phyloP scores from a whole-genome alignment of 805 yeast species.

The Maudiozyma bulderi region DNA sequence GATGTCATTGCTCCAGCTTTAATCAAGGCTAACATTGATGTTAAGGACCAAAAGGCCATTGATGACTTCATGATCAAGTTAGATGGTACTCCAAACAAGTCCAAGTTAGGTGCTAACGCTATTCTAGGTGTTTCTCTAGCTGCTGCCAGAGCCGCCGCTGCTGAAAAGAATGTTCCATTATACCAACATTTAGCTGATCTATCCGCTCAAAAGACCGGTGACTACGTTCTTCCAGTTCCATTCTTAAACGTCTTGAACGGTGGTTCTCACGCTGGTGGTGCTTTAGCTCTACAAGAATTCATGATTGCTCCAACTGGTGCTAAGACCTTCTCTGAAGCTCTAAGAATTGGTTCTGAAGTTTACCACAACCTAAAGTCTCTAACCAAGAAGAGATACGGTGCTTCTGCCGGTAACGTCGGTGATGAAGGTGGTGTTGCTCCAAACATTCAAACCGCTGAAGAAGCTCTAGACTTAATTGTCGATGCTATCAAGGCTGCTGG shows the following conservation, averaged over 20 bases:
- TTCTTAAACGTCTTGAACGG: constrained; percentile 98
- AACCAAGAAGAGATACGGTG: constrained; percentile 93
- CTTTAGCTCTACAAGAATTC: constrained; percentile 97
- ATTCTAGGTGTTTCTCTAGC: constrained; percentile 96
- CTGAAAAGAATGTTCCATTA: constrained; percentile 86
- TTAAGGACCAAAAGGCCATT: constrained; percentile 75
- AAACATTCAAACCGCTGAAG: constrained; percentile 87
- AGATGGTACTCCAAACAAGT: constrained; percentile 96
- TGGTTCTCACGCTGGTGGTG: constrained; percentile 99
- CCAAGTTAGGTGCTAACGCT: constrained; percentile 97
- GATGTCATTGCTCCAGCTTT: constrained; percentile 91
- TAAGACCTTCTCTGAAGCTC: constrained; percentile 82
- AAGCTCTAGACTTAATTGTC: constrained; percentile 91
- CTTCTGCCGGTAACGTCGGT: constrained; percentile 99
- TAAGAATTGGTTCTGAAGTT: constrained; percentile 95
- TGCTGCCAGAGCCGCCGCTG: constrained; percentile 97
- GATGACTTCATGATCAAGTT: constrained; percentile 78
- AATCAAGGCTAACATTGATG: constrained; percentile 68
- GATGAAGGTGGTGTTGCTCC: constrained; percentile 99
- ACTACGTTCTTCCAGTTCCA: constrained; percentile 96
- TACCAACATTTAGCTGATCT: constrained; percentile 84
- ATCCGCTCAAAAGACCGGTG: constrained; percentile 57
- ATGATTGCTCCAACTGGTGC: constrained; percentile 97
- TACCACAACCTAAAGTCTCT: constrained; percentile 92
- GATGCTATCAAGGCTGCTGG: constrained; percentile 90